Evolutionary conservation across 78 protist genomes (phyloP), one percentile per base, ranked within the genome.

Genomic region (Planoprotostelium fungivorum): DNA sequence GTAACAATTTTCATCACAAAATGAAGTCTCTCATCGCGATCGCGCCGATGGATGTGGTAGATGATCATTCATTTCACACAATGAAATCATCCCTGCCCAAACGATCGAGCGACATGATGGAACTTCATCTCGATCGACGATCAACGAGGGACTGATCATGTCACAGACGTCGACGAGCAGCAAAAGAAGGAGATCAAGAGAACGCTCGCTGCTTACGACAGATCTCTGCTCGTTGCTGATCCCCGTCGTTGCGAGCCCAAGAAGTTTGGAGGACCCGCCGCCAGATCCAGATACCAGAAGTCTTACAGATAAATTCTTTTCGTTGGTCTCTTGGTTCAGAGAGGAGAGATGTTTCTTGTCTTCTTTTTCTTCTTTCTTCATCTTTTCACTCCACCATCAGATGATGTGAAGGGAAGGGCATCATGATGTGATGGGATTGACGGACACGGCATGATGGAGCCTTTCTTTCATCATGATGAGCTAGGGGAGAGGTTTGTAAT

Each of bases 251-350:
- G 97, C 94, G 99, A 99, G 97, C 95, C 99, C 91, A 99, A 99
- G 99, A 99, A 99, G 95, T 99, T 97, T 95, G 99, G 99, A 37
- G 99, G 99, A 89, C 97, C 95, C 36, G 98, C 99, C 88, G 99
- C 99, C 93, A 98, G 99, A 36, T 98, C 99, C 35, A 93, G 99
- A 83, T 94, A 88, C 97, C 99, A 98, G 95, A 99, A 98, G 96
- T 99, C 99, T 0, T 98, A 99, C 97, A 98, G 99, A 89, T 99
- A 97, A 91, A 10, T 16, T 28, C 31, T 9, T 88, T 23, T 88
- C 73, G 87, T 85, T 9, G n/a, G 88, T 35, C 23, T 35, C 73
- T 51, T 16, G 73, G 73, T 51, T 51, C 73, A 51, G 73, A 51
- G 73, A 51, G 73, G 73, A n/a, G n/a, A n/a, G n/a, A n/a, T n/a